Conservation (phyloP, 768 basidiomycete genomes). For the Lactarius akahatsu region DNA sequence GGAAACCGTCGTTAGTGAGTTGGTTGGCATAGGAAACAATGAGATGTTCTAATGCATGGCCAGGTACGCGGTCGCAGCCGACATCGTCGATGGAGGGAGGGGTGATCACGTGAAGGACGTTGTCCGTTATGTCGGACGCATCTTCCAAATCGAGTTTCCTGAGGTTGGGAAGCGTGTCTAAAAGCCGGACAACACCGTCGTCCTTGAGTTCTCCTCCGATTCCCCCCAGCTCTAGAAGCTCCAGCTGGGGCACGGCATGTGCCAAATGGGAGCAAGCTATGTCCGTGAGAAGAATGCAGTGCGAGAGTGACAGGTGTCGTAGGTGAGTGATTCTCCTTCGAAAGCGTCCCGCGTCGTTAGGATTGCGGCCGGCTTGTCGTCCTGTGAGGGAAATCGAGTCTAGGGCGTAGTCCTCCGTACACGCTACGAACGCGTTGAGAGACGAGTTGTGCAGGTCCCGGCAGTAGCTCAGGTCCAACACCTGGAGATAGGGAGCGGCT, state of each 20-base stretch:
- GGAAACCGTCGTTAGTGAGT: conserved; percentile 63
- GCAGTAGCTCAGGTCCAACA: conserved; percentile 77
- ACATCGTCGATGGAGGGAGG: conserved; percentile 38
- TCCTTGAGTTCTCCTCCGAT: conserved; percentile 69
- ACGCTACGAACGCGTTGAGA: conserved; percentile 68
- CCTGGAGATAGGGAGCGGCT: conserved; percentile 69
- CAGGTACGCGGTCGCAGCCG: conserved; percentile 35
- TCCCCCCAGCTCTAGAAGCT: conserved; percentile 76
- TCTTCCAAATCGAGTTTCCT: conserved; percentile 85
- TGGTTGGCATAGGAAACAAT: conserved; percentile 65
- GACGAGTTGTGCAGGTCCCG: conserved; percentile 72
- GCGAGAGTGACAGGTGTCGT: conserved; percentile 71
- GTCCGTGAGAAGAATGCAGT: conserved; percentile 70
- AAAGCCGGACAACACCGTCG: conserved; percentile 68
- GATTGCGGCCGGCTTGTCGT: conserved; percentile 63
- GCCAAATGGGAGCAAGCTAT: conserved; percentile 72
- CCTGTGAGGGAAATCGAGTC: conserved; percentile 55
- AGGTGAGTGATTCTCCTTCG: conserved; percentile 65
- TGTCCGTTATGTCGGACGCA: conserved; percentile 69
- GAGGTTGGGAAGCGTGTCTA: conserved; percentile 68
- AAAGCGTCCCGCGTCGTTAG: conserved; percentile 48
- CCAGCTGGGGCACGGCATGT: conserved; percentile 65
- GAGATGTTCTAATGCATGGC: conserved; percentile 70
- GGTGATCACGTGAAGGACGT: conserved; percentile 64
- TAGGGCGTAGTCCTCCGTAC: conserved; percentile 40